These are phyloP conservation scores for Teratosphaeria nubilosa DNA, from an alignment of 2,329 filamentous ascomycete genomes.

Conservation along the genomic window DNA sequence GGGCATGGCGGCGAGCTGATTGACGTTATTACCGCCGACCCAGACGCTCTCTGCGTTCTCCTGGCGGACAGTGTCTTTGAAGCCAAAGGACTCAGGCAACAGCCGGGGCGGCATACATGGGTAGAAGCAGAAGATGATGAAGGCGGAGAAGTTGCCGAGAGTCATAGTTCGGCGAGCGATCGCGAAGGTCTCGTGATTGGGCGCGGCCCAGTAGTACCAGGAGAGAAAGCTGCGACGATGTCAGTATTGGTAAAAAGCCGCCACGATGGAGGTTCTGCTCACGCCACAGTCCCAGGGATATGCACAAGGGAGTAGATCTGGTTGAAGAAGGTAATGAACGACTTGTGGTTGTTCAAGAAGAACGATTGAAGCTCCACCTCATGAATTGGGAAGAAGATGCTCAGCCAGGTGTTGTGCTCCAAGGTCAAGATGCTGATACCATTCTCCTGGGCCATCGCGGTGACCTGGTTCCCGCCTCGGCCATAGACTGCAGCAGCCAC, in stretches of 20 bases:
- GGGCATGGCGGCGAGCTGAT: slow-evolving; percentile 38
- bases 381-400: slow-evolving; percentile 43
- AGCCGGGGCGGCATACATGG: slow-evolving; percentile 45
- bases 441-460: slow-evolving; percentile 47
- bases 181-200: slow-evolving; percentile 37
- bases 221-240: slow-evolving; percentile 44
- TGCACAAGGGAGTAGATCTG: slow-evolving; percentile 51
- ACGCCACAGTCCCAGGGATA: slow-evolving; percentile 52
- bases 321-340: slow-evolving; percentile 46
- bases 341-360: slow-evolving; percentile 46
- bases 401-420: slow-evolving; percentile 42
- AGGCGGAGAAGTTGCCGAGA: slow-evolving; percentile 45
- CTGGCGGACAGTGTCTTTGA: slow-evolving; percentile 38
- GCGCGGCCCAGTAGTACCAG: slow-evolving; percentile 53
- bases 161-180: slow-evolving; percentile 37
- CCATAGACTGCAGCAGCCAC: slow-evolving; percentile 17
- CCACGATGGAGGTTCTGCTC: slow-evolving; percentile 10
- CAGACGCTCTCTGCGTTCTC: slow-evolving; percentile 38
- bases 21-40: slow-evolving; percentile 37
- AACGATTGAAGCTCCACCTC: slow-evolving; percentile 47
- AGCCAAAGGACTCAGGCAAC: slow-evolving; percentile 34
- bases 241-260: slow-evolving; percentile 2
- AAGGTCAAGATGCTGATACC: slow-evolving; percentile 45
- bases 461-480: slow-evolving; percentile 38
- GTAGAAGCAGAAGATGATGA: slow-evolving; percentile 43